Base-by-base conservation (phyloP, 2,329 filamentous ascomycete genomes). In the Gremmenia infestans region DNA sequence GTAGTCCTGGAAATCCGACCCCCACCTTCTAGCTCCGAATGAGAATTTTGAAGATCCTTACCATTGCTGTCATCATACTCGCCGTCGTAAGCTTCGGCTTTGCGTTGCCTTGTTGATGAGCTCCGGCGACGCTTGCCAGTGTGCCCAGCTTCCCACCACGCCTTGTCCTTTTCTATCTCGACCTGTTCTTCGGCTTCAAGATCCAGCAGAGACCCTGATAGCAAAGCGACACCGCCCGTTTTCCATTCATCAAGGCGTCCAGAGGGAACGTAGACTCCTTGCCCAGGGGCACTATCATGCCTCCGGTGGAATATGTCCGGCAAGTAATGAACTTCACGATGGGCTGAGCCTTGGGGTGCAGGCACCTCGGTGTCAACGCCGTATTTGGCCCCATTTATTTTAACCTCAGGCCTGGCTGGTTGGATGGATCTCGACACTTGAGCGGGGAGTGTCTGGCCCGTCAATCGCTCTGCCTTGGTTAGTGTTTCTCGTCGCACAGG, bases 111-210 rank as follows among this genome's bases (percentile, higher is more conserved):
- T n/a, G 57, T 56, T 45, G 51, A 66, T 37, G 66, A 65, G 51
- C 71, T 70, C 15, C 69, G 68, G 60, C 72, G 71, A 40, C 72
- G 73, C 48, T 75, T 73, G 2, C 71, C 70, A 19, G 72, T 78
- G 55, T 73, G 74, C 32, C 72, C 76, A 52, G 78, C 77, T 68
- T 95, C 91, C 90, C 91, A 94, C 90, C 90, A 95, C 1, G 88
- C 76, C 62, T 80, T 80, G 59, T 76, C 76, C 59, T 75, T 79
- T 43, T 84, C 81, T 8, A 59, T 52, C 52, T 69, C 67, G n/a
- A 59, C 58, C 37, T 63, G 55, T 8, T 63, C 65, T 6, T 73
- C 70, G 8, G 74, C 71, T 55, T 78, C 75, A 35, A 89, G 78
- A 56, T 89, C 82, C 32, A 90, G 77, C 50, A 88, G 72, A 1